Base-by-base conservation (phyloP, 305 asterid genomes). In the Plantago rigida region DNA sequence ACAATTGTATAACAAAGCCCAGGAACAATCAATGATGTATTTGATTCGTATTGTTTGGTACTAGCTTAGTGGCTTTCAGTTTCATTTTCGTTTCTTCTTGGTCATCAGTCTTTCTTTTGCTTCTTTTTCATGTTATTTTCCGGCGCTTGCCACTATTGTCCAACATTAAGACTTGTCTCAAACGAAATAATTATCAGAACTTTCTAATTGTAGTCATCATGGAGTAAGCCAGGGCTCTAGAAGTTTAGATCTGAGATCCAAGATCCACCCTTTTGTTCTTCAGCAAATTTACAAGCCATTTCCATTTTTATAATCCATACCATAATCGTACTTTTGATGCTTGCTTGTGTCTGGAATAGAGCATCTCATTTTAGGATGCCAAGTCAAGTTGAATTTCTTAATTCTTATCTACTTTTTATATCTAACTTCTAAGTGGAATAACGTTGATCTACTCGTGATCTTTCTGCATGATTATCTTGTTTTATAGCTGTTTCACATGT, bases 61-160 rank as follows among this genome's bases (percentile, higher is more conserved):
- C n/a, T 49, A 64, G 13, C 59, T 46, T 63, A 62, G 51, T 63
- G 44, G 15, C 59, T 55, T 47, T 46, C 66, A 42, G 67, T 52
- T 65, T 19, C 55, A 29, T 60, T 42, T 31, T 57, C 60, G n/a
- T 53, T 17, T 51, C 13, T 41, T 41, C 13, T 41, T 41, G 46
- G 45, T 6, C 10, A 39, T 9, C 45, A 39, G 8, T 10, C 7
- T 39, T 39, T 6, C 12, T 8, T 29, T 29, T 29, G 34, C 5
- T 3, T 31, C 2, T 9, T 41, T 41, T 41, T 41, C 46, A 41
- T 10, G 46, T 8, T 41, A 7, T 9, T 41, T 9, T 9, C 9
- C 3, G 12, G 6, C 5, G 44, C 44, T 36, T 36, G 44, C 10
- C 10, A 36, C 1, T 36, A 36, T 8, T 36, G 1, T 8, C 44